phyloP scores from a whole-genome alignment of 2,329 filamentous ascomycete species.

The Teratosphaeria zuluensis region DNA sequence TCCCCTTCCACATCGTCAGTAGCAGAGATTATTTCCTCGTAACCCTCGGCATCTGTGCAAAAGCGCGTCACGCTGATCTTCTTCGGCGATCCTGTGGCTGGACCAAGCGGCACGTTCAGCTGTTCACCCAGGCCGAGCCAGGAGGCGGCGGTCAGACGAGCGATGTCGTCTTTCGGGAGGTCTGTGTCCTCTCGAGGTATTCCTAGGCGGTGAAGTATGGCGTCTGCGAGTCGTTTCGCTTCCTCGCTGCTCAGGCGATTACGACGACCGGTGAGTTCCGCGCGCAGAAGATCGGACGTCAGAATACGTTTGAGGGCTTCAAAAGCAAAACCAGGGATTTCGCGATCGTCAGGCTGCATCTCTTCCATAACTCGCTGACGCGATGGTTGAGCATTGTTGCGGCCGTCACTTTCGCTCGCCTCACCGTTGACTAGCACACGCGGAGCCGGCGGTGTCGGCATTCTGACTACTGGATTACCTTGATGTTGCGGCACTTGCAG shows the following conservation, averaged over 20 bases:
- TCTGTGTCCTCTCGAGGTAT: constrained; percentile 25
- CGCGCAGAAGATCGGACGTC: constrained; percentile 38
- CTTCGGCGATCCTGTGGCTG: constrained; percentile 22
- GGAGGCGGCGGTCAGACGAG: constrained; percentile 32
- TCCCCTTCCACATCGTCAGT: constrained; percentile 30
- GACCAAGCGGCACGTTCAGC: constrained; percentile 29
- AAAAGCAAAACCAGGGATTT: constrained; percentile 21
- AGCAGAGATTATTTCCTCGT: constrained; percentile 23
- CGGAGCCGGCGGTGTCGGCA: constrained; percentile 51
- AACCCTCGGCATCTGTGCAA: constrained; percentile 16
- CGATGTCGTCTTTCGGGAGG: constrained; percentile 26
- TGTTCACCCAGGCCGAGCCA: constrained; percentile 30
- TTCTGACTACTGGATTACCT: constrained; percentile 46
- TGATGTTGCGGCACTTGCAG: constrained; percentile 55
- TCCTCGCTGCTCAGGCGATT: constrained; percentile 34
- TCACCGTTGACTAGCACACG: constrained; percentile 46
- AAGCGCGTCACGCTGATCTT: constrained; percentile 27
- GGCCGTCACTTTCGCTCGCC: constrained; percentile 16
- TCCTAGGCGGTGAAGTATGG: constrained; percentile 31
- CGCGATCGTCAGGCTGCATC: constrained; percentile 3
- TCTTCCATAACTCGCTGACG: constrained; percentile 1
- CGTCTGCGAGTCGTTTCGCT: constrained; percentile 37
- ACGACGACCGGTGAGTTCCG: constrained; percentile 31
- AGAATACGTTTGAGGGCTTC: constrained; percentile 37
- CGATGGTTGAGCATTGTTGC: constrained; percentile 11